Conservation (phyloP, 169 alveolate species). For the Blepharisma undulans region DNA sequence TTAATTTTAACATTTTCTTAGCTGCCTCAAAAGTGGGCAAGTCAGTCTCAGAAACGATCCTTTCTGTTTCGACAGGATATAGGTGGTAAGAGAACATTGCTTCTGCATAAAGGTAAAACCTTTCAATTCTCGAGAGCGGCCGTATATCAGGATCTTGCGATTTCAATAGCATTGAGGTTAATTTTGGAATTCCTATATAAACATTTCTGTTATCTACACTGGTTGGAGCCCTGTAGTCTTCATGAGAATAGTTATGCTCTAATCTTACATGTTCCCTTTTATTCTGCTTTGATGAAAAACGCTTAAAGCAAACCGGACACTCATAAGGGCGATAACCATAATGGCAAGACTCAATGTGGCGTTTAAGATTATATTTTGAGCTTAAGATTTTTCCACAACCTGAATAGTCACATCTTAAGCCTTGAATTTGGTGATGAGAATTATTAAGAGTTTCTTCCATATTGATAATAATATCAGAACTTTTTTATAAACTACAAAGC, state of each 20-base stretch:
- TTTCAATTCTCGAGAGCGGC: neutral
- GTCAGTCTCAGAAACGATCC: neutral
- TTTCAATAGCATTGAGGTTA: neutral
- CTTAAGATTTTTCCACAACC: neutral
- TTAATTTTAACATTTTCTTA: neutral
- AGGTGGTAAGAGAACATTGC: neutral
- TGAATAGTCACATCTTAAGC: neutral
- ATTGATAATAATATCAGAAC: neutral
- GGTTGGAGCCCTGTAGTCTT: neutral
- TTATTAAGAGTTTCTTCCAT: neutral
- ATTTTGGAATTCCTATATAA: neutral
- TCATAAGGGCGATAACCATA: slow-evolving; percentile 28
- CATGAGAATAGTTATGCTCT: slow-evolving; percentile 20
- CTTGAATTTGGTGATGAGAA: neutral
- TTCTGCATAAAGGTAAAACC: slow-evolving; percentile 31
- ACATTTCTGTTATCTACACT: neutral
- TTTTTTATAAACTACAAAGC: neutral
- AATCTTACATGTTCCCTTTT: slow-evolving; percentile 32
- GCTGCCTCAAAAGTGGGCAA: neutral
- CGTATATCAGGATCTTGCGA: slow-evolving; percentile 27
- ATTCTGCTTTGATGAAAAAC: slow-evolving; percentile 38
- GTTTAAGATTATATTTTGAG: slow-evolving; percentile 21
- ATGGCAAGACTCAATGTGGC: slow-evolving; percentile 41
- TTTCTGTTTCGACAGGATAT: neutral
- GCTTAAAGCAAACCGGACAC: slow-evolving; percentile 19